A percentile compares a stretch with the other conserved stretches of the same genome.
Evolutionary conservation across 1,284 basidiomycete species (phyloP).

Genomic region (Takashimella tepidaria): DNA sequence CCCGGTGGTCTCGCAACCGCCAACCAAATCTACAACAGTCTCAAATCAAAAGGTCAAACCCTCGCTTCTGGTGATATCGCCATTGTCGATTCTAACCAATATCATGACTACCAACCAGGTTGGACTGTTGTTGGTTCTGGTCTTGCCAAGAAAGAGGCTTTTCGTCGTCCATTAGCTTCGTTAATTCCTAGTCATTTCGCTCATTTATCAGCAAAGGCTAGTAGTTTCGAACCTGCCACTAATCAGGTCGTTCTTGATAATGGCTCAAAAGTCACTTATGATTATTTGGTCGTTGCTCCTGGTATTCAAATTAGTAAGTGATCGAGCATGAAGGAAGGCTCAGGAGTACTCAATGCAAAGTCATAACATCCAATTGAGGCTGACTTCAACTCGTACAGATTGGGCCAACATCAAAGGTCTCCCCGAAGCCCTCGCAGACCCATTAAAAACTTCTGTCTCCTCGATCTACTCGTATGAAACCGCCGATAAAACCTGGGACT

Average conservation of each 20-base stretch:
- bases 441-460: slow-evolving; percentile 68
- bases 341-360: background rate
- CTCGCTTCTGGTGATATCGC: slow-evolving; percentile 71
- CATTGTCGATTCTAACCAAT: slow-evolving; percentile 60
- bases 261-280: slow-evolving; percentile 73
- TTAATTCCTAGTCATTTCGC: slow-evolving; percentile 70
- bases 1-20: slow-evolving; percentile 72
- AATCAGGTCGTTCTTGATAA: slow-evolving; percentile 67
- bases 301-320: slow-evolving; percentile 69
- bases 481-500: slow-evolving; percentile 78
- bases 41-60: slow-evolving; percentile 62
- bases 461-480: slow-evolving; percentile 89
- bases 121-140: slow-evolving; percentile 93
- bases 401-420: slow-evolving; percentile 75
- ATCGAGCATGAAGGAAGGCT: background rate
- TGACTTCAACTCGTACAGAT: slow-evolving; percentile 18
- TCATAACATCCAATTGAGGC: background rate
- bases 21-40: slow-evolving; percentile 74
- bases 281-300: slow-evolving; percentile 80
- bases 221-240: slow-evolving; percentile 66
- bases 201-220: slow-evolving; percentile 69
- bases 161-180: slow-evolving; percentile 61
- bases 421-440: slow-evolving; percentile 67
- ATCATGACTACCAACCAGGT: slow-evolving; percentile 60
- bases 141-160: slow-evolving; percentile 60